These are phyloP conservation scores for Zea mays DNA, from an alignment of 176 grass and related monocot species.

Conservation along the genomic window Zm-B73-REFERENCE-NAM-5.0 NC_050096.1:238445501-238446000, in stretches of 20 bases:
- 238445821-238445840: conserved; percentile 94
- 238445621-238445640: conserved; percentile 81
- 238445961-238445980: conserved; percentile 36
- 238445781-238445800: conserved; percentile 96
- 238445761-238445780: conserved; percentile 59
- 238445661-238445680: conserved; percentile 16
- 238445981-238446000: conserved; percentile 37
- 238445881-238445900: conserved; percentile 83
- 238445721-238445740: conserved; percentile 92
- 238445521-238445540: conserved; percentile 92
- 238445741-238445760: conserved; percentile 49
- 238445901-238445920: conserved; percentile 93
- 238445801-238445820: conserved; percentile 90
- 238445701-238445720: conserved; percentile 66
- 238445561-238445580: conserved; percentile 56
- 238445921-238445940: conserved; percentile 81
- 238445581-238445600: conserved; percentile 65
- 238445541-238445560: conserved; percentile 79
- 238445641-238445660: conserved; percentile 45
- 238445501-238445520: conserved; percentile 77
- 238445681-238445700: conserved; percentile 68
- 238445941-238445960: conserved; percentile 82
- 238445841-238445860: conserved; percentile 93
- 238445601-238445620: conserved; percentile 97
- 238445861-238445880: conserved; percentile 73